A percentile compares a stretch with the other conserved stretches of the same genome.
Conservation (phyloP, 768 basidiomycete genomes). For the Cystofilobasidium ferigula region DNA sequence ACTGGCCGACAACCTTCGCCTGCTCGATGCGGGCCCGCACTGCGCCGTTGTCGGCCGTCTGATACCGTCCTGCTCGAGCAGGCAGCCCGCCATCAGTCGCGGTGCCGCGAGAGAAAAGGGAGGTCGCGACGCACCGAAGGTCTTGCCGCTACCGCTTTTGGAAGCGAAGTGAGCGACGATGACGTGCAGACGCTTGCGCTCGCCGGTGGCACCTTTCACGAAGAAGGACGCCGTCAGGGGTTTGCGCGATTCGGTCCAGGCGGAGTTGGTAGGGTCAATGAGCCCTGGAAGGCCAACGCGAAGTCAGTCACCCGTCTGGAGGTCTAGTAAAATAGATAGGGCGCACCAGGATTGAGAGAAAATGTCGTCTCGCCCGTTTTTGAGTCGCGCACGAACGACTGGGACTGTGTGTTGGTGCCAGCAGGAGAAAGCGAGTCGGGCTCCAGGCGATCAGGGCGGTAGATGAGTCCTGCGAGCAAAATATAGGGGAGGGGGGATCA, state of each 20-base stretch:
- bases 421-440: constrained; percentile 7
- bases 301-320: constrained; percentile 28
- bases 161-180: constrained; percentile 53
- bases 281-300: constrained; percentile 39
- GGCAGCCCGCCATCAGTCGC: no score
- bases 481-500: no score
- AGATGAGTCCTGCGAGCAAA: constrained; percentile 44
- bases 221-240: constrained; percentile 52
- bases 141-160: constrained; percentile 47
- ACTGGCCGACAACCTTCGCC: constrained; percentile 44
- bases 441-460: constrained; percentile 28
- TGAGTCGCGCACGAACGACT: neutral
- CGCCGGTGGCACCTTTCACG: constrained; percentile 23
- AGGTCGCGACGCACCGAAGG: neutral
- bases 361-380: neutral
- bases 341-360: neutral
- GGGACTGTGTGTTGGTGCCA: constrained; percentile 4
- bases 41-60: constrained; percentile 51
- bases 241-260: constrained; percentile 52
- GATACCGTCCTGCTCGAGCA: constrained; percentile 51
- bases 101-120: neutral
- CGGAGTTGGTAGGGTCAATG: constrained; percentile 49
- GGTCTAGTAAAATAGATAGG: no score
- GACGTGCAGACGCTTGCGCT: constrained; percentile 47
- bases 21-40: constrained; percentile 46